phyloP scores from a whole-genome alignment of 2,329 filamentous ascomycete genomes.

The Thelonectria olida region DNA sequence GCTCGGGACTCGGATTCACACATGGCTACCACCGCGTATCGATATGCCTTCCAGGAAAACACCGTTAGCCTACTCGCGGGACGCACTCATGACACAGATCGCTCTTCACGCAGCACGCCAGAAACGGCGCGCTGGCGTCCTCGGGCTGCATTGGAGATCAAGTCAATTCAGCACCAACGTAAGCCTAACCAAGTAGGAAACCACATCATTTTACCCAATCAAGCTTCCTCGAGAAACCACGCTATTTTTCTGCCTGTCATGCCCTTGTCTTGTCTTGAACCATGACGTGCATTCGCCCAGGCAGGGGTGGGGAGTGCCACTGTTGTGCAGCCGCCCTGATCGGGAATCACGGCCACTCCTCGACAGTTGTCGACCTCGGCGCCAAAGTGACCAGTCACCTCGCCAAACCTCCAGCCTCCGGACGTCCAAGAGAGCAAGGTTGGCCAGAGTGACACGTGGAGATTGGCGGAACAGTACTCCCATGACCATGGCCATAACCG shows the following conservation, averaged over 20 bases:
- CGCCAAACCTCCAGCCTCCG: slow-evolving; percentile 19
- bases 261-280: slow-evolving; percentile 39
- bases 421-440: slow-evolving; percentile 9
- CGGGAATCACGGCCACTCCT: slow-evolving; percentile 28
- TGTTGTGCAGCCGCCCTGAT: slow-evolving; percentile 34
- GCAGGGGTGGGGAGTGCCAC: slow-evolving; percentile 25
- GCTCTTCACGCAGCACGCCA: slow-evolving; percentile 18
- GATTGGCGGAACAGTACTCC: slow-evolving; percentile 26
- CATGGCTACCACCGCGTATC: too few species aligned
- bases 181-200: slow-evolving; percentile 17
- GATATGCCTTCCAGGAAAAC: too few species aligned
- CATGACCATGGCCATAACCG: not conserved
- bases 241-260: slow-evolving; percentile 37
- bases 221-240: slow-evolving; percentile 27
- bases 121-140: slow-evolving; percentile 22
- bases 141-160: slow-evolving; percentile 34
- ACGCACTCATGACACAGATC: slow-evolving; percentile 16
- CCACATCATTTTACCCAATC: slow-evolving; percentile 27
- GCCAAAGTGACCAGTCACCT: slow-evolving; percentile 37
- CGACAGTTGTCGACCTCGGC: slow-evolving; percentile 14
- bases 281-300: slow-evolving; percentile 41
- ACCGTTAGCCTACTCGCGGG: too few species aligned
- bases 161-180: slow-evolving; percentile 29
- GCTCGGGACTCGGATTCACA: not conserved
- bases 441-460: slow-evolving; percentile 31